phyloP scores from a whole-genome alignment of 768 basidiomycete species.

The Trametes gibbosa region DNA sequence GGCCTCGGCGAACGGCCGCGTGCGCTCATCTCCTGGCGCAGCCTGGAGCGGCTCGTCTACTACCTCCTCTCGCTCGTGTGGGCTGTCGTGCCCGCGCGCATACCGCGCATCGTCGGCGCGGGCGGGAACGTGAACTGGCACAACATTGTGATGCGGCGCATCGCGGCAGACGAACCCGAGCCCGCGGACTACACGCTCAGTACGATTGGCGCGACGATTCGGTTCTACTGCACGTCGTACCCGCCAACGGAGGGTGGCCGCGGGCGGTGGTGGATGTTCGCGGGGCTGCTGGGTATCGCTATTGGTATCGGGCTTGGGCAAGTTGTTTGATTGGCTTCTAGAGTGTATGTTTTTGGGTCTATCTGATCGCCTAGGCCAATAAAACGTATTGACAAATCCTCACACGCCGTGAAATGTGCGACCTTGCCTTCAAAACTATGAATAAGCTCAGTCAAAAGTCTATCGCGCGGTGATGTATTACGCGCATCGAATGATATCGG shows the following conservation, averaged over 20 bases:
- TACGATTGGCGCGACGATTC: constrained; percentile 21
- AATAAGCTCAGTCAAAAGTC: no score
- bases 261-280: constrained; percentile 9
- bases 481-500: no score
- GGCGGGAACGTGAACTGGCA: constrained; percentile 69
- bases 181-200: constrained; percentile 22
- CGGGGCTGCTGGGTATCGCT: constrained; percentile 11
- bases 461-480: no score
- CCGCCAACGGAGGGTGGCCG: background rate
- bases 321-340: background rate
- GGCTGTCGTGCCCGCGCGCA: constrained; percentile 33
- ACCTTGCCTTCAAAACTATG: no score
- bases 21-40: constrained; percentile 18
- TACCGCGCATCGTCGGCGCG: constrained; percentile 64
- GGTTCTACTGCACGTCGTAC: constrained; percentile 26
- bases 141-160: constrained; percentile 49
- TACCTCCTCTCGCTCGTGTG: constrained; percentile 18
- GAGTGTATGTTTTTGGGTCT: no score
- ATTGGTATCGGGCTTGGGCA: constrained; percentile 16
- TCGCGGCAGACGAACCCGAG: constrained; percentile 34
- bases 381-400: no score
- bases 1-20: constrained; percentile 1
- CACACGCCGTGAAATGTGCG: no score
- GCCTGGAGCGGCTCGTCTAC: constrained; percentile 12
- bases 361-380: no score